A percentile compares a stretch with the other conserved stretches of the same genome.
Conservation (phyloP, 2,329 filamentous ascomycete species). For the Colletotrichum lupini region DNA sequence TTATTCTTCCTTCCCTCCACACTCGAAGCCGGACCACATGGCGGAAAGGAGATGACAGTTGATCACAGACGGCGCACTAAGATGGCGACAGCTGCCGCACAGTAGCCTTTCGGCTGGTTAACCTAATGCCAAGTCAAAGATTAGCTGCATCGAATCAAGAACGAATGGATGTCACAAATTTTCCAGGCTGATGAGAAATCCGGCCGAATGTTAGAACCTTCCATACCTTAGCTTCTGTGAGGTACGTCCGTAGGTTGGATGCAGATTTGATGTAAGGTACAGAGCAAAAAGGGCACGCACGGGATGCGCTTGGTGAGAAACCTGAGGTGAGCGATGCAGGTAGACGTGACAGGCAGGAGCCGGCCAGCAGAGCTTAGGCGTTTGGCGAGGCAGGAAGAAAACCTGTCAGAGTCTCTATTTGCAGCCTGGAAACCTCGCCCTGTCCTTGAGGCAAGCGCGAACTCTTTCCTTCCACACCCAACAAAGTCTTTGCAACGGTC, state of each 20-base stretch:
- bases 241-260: not conserved
- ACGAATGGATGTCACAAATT: not conserved
- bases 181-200: not conserved
- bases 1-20: not conserved
- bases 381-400: not conserved
- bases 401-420: not conserved
- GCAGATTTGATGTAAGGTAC: not conserved
- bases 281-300: not conserved
- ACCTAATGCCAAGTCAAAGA: not conserved
- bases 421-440: not conserved
- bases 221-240: not conserved
- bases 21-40: constrained; percentile 13
- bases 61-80: constrained; percentile 13
- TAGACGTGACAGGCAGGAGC: not conserved
- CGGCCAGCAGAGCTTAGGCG: not conserved
- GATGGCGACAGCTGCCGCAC: not conserved
- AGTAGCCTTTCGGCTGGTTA: constrained; percentile 7
- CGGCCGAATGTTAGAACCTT: not conserved
- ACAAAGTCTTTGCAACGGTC: not conserved
- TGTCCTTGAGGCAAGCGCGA: not conserved
- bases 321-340: not conserved
- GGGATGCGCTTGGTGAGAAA: not conserved
- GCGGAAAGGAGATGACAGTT: not conserved
- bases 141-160: constrained; percentile 1
- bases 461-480: constrained; percentile 6